phyloP scores from a whole-genome alignment of 768 basidiomycete species.

The Tephrocybe rancida region DNA sequence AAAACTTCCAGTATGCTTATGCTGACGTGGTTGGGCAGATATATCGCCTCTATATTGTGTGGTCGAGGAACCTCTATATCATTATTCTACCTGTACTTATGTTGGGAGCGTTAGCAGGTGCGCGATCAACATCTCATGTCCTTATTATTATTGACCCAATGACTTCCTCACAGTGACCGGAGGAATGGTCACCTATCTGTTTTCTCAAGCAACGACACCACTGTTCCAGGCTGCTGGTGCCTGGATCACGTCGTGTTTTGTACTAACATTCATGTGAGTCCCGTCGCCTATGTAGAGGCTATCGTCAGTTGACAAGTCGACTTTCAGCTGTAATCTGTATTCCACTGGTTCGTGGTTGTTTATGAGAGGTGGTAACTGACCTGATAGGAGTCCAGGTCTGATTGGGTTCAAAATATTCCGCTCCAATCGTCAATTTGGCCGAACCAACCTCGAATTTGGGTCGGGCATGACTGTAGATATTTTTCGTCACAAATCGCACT shows the following conservation, averaged over 20 bases:
- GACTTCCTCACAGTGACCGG: slow-evolving; percentile 9
- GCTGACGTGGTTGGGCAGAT: slow-evolving; percentile 1
- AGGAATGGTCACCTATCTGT: slow-evolving; percentile 20
- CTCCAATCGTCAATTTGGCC: slow-evolving; percentile 11
- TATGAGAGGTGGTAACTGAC: not conserved
- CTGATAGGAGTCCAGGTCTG: slow-evolving; percentile 12
- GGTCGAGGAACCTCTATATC: slow-evolving; percentile 11
- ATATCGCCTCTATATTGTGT: slow-evolving; percentile 17
- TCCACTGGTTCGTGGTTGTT: slow-evolving; percentile 14
- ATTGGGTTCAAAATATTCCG: slow-evolving; percentile 21
- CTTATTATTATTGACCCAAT: not conserved
- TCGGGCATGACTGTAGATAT: slow-evolving; percentile 9
- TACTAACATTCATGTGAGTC: slow-evolving; percentile 22
- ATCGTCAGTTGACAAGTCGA: not conserved
- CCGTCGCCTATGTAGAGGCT: not conserved
- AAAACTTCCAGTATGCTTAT: not conserved
- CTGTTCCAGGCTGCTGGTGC: slow-evolving; percentile 23
- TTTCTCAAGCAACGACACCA: slow-evolving; percentile 18
- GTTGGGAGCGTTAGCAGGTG: slow-evolving; percentile 8
- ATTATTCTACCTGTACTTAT: slow-evolving; percentile 12
- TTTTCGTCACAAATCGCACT: not conserved
- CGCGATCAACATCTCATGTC: not conserved
- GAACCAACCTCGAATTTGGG: slow-evolving; percentile 1
- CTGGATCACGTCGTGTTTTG: slow-evolving; percentile 22
- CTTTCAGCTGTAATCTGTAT: slow-evolving; percentile 21